A percentile compares a stretch with the other conserved stretches of the same genome.
Conservation (phyloP, 2,329 filamentous ascomycete species). For the Alternaria ethzedia region DNA sequence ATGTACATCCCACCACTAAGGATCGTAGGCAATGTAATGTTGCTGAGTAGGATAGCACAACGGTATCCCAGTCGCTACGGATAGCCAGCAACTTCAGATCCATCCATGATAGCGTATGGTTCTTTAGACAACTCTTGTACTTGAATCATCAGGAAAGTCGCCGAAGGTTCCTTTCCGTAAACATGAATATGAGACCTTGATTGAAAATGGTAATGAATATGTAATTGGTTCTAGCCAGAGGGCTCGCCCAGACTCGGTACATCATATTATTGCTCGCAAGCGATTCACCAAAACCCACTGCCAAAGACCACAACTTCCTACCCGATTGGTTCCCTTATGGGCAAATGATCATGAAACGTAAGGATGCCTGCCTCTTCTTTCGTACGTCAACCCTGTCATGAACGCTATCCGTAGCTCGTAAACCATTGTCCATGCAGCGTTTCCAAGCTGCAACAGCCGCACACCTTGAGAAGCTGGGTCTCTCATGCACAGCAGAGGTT, state of each 20-base stretch:
- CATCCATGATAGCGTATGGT: not conserved
- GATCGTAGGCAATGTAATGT: not conserved
- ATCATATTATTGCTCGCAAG: constrained; percentile 13
- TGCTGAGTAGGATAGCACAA: not conserved
- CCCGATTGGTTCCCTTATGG: constrained; percentile 25
- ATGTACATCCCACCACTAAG: not conserved
- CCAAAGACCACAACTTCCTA: constrained; percentile 20
- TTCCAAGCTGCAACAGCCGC: constrained; percentile 42
- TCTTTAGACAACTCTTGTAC: not conserved
- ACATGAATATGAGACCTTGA: not conserved
- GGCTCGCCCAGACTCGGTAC: constrained; percentile 6
- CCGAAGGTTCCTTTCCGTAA: not conserved
- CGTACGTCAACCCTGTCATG: constrained; percentile 25
- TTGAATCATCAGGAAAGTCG: not conserved
- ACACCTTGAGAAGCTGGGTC: constrained; percentile 15
- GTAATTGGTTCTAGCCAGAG: constrained; percentile 7
- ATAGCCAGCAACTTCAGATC: not conserved
- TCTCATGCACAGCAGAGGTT: constrained; percentile 15
- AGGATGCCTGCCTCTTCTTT: constrained; percentile 31
- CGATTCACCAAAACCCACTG: constrained; percentile 17
- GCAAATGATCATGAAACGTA: constrained; percentile 32
- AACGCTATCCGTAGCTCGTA: constrained; percentile 26
- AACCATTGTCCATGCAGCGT: constrained; percentile 28
- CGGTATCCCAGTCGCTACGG: not conserved
- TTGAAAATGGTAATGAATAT: not conserved